A percentile compares a stretch with the other conserved stretches of the same genome.
Evolutionary conservation across 805 yeast species (phyloP).

Genomic region (Diddensiella transvaalensis): DNA sequence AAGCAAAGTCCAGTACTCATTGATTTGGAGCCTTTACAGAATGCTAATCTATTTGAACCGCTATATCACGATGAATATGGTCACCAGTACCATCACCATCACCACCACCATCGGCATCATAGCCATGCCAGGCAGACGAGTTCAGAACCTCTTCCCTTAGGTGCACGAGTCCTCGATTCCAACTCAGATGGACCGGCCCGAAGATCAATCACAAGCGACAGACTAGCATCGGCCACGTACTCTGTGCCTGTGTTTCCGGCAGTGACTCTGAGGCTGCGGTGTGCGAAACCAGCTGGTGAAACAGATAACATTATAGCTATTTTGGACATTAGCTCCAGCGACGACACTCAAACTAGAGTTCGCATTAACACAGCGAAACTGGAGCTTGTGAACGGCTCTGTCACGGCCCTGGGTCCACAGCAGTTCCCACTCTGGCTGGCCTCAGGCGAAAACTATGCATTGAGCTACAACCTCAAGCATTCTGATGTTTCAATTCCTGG

Average conservation of each 20-base stretch:
- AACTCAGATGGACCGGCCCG: not conserved
- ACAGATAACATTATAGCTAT: slow-evolving; percentile 45
- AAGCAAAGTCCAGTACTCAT: not conserved
- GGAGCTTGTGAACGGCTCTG: slow-evolving; percentile 27
- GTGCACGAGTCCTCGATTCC: no score
- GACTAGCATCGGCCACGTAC: slow-evolving; percentile 8
- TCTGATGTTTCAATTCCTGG: slow-evolving; percentile 14
- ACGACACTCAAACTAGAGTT: slow-evolving; percentile 32
- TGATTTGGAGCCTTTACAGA: slow-evolving; percentile 48
- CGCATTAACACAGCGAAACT: slow-evolving; percentile 15
- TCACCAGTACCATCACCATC: not conserved
- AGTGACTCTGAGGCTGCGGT: slow-evolving; percentile 44
- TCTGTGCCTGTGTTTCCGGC: slow-evolving; percentile 36
- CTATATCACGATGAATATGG: slow-evolving; percentile 6
- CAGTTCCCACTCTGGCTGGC: slow-evolving; percentile 29
- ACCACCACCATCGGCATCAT: not conserved
- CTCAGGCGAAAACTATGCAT: slow-evolving; percentile 28
- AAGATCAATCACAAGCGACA: not conserved
- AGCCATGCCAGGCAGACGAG: no score
- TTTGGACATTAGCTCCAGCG: slow-evolving; percentile 46
- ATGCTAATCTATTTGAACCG: slow-evolving; percentile 43
- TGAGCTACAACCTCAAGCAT: slow-evolving; percentile 27
- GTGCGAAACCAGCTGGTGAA: slow-evolving; percentile 48
- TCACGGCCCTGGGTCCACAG: slow-evolving; percentile 21
- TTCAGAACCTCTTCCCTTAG: no score